Conservation (phyloP, 2,329 filamentous ascomycete species). For the Verticillium klebahnii region DNA sequence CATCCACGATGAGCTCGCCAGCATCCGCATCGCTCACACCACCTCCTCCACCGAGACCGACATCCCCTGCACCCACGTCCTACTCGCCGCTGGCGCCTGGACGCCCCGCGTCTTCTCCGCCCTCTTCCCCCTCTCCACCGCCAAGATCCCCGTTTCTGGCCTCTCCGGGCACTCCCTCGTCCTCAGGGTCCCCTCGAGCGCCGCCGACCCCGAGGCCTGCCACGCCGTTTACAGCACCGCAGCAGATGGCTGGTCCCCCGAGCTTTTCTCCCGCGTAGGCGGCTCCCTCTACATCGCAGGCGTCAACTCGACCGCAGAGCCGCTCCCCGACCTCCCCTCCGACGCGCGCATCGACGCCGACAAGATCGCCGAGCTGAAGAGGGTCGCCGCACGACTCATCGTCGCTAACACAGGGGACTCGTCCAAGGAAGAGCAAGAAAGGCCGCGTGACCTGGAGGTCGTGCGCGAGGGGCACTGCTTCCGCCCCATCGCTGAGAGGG, state of each 20-base stretch:
- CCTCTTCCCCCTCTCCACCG: constrained; percentile 55
- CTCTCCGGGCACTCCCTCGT: constrained; percentile 71
- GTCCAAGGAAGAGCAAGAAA: constrained; percentile 23
- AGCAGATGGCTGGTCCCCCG: constrained; percentile 57
- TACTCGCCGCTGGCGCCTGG: constrained; percentile 70
- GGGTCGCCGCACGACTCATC: constrained; percentile 44
- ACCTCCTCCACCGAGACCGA: constrained; percentile 38
- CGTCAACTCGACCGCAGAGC: constrained; percentile 56
- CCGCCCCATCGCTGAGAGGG: constrained; percentile 61
- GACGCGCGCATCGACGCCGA: constrained; percentile 36
- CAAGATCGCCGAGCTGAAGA: constrained; percentile 44
- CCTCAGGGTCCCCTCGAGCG: constrained; percentile 46
- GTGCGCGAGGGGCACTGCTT: constrained; percentile 67
- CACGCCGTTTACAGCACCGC: constrained; percentile 67
- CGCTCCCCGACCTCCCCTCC: constrained; percentile 53
- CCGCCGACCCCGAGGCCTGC: constrained; percentile 43
- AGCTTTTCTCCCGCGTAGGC: constrained; percentile 63
- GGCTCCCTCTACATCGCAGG: constrained; percentile 72
- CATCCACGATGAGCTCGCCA: constrained; percentile 41
- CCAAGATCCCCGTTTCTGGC: constrained; percentile 52
- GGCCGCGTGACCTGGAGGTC: constrained; percentile 51
- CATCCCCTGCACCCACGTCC: constrained; percentile 59
- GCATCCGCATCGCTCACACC: constrained; percentile 43
- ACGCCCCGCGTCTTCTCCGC: constrained; percentile 58
- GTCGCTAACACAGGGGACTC: constrained; percentile 12